These are phyloP conservation scores for Candida arabinofermentans DNA, from an alignment of 805 yeast genomes.

Conservation along the genomic window DNA sequence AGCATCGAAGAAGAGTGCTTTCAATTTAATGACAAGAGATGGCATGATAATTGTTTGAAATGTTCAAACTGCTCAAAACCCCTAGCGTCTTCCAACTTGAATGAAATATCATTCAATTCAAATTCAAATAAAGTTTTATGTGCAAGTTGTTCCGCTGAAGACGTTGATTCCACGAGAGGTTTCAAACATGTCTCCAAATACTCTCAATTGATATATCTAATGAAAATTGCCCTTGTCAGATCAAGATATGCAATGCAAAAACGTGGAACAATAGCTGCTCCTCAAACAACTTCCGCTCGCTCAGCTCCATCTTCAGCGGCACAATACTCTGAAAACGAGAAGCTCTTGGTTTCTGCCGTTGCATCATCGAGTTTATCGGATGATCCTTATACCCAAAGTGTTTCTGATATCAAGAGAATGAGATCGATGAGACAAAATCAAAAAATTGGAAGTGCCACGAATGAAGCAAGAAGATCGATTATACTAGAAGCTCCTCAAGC, in stretches of 20 bases:
- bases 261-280: constrained; percentile 15
- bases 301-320: constrained; percentile 1
- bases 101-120: constrained; percentile 44
- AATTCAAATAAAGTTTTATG: constrained; percentile 44
- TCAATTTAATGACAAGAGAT: constrained; percentile 55
- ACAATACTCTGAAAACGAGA: neutral
- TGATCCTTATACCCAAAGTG: constrained; percentile 61
- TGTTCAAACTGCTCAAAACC: constrained; percentile 57
- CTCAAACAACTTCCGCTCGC: too few species aligned
- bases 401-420: constrained; percentile 72
- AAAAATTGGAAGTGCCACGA: constrained; percentile 48
- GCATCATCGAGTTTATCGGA: constrained; percentile 14
- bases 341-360: neutral
- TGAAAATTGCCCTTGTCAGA: constrained; percentile 80
- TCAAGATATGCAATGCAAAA: constrained; percentile 56
- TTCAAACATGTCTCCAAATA: constrained; percentile 64
- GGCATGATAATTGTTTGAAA: constrained; percentile 76
- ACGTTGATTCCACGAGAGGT: constrained; percentile 47
- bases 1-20: constrained; percentile 85
- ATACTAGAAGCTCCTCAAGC: constrained; percentile 62
- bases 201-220: constrained; percentile 67
- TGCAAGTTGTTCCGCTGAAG: constrained; percentile 54
- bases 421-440: constrained; percentile 70
- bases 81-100: constrained; percentile 37
- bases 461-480: constrained; percentile 58